These are phyloP conservation scores for Colletotrichum tofieldiae DNA, from an alignment of 2,329 filamentous ascomycete genomes.

Conservation along the genomic window DNA sequence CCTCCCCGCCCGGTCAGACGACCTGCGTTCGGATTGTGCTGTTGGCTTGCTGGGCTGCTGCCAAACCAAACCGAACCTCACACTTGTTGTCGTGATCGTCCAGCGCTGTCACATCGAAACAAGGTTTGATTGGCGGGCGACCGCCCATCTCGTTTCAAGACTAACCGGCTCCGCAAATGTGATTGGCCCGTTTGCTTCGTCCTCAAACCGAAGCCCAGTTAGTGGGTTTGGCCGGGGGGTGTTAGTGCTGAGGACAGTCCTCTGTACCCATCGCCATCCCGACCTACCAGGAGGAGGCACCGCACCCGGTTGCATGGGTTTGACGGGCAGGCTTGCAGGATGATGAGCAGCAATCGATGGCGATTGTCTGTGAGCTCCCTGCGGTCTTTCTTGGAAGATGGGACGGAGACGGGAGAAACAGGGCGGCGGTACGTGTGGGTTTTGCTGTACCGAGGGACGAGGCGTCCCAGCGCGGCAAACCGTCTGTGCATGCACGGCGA, in stretches of 20 bases:
- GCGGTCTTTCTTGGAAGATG: conserved; percentile 7
- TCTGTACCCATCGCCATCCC: conserved; percentile 5
- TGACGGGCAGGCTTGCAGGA: conserved; percentile 33
- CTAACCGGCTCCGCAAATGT: conserved; percentile 6
- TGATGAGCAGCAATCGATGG: conserved; percentile 18
- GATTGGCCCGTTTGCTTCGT: conserved; percentile 32
- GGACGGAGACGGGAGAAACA: conserved; percentile 15
- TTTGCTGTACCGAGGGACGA: conserved; percentile 13
- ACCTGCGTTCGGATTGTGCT: conserved; percentile 26
- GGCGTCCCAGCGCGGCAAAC: background rate
- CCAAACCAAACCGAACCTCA: conserved; percentile 1
- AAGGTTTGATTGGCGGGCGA: conserved; percentile 33
- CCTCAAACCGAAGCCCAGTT: conserved; percentile 38
- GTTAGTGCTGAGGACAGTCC: background rate
- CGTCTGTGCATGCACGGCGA: conserved; percentile 18
- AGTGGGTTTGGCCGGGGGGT: conserved; percentile 15
- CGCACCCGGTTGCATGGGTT: conserved; percentile 18
- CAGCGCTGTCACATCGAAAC: conserved; percentile 39
- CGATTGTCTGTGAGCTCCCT: conserved; percentile 26
- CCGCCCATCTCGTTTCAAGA: conserved; percentile 39
- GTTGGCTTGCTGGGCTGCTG: conserved; percentile 15
- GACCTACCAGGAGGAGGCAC: conserved; percentile 2
- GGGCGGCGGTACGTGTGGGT: background rate
- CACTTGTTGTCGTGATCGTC: conserved; percentile 31
- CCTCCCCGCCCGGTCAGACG: conserved; percentile 35